These are phyloP conservation scores for Aristolochia fimbriata DNA, from an alignment of 164 flowering plant genomes.

Conservation along the genomic window DNA sequence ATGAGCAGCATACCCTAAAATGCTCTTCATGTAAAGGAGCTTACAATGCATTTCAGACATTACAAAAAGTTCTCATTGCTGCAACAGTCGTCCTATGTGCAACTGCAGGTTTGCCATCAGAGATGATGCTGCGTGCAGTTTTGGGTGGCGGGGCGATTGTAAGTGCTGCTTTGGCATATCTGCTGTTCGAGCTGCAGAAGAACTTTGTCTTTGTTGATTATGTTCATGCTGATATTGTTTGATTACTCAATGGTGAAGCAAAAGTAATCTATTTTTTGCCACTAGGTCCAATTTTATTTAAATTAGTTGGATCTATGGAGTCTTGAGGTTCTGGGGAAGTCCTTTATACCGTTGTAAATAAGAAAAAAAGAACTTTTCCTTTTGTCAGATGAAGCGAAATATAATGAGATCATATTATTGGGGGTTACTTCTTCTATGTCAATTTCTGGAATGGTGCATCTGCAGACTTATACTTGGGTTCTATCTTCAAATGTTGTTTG, in stretches of 20 bases:
- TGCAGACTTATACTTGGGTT: no score
- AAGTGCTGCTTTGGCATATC: conserved; percentile 56
- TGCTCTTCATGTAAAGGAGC: conserved; percentile 84
- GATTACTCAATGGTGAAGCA: neutral
- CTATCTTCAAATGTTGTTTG: no score
- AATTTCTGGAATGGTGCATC: no score
- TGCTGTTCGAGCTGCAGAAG: conserved; percentile 53
- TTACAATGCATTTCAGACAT: conserved; percentile 40
- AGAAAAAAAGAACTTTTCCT: no score
- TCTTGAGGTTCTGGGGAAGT: no score
- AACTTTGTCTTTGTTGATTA: conserved; percentile 82
- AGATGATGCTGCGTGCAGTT: conserved; percentile 34
- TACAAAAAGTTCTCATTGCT: conserved; percentile 54
- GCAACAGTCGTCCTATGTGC: conserved; percentile 48
- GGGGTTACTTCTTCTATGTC: no score
- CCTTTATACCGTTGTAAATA: no score
- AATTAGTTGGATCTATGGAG: no score
- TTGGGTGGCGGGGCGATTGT: conserved; percentile 49
- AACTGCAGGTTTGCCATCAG: conserved; percentile 66
- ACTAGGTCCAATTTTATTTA: no score
- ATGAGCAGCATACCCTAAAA: conserved; percentile 79
- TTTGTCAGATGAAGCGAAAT: no score
- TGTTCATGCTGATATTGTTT: conserved; percentile 79
- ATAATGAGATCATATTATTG: no score
- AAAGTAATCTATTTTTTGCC: no score